Evolutionary conservation across 352 stramenopile genomes (phyloP).

Genomic region (Pythium aquatile): DNA sequence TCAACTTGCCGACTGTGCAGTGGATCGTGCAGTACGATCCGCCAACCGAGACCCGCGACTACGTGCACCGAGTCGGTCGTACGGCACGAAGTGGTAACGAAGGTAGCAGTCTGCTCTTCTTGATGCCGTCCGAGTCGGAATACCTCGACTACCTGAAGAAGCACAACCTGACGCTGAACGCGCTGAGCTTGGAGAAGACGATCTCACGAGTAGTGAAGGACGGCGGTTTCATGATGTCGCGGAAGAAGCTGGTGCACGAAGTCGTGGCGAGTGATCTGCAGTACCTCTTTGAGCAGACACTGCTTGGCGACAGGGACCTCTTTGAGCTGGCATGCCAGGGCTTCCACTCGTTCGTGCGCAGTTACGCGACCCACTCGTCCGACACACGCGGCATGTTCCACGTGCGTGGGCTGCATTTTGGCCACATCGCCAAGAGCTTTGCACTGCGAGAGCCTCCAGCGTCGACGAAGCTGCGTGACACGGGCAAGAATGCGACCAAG

Average conservation of each 20-base stretch:
- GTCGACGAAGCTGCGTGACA: conserved; percentile 76
- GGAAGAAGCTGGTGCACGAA: conserved; percentile 83
- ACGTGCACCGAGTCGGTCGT: conserved; percentile 99
- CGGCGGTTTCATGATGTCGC: conserved; percentile 56
- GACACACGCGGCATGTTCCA: conserved; percentile 93
- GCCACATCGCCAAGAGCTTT: conserved; percentile 94
- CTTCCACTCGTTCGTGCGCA: conserved; percentile 92
- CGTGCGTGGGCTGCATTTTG: conserved; percentile 91
- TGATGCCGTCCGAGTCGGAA: conserved; percentile 94
- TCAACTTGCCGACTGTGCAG: conserved; percentile 97
- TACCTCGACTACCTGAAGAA: conserved; percentile 94
- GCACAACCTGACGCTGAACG: conserved; percentile 76
- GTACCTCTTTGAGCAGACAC: conserved; percentile 81
- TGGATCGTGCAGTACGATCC: conserved; percentile 99
- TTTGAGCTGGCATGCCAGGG: conserved; percentile 85
- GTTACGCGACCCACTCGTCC: conserved; percentile 91
- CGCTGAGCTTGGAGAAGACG: conserved; percentile 85
- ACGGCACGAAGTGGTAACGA: conserved; percentile 98
- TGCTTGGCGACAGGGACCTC: conserved; percentile 80
- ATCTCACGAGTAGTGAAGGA: conserved; percentile 60
- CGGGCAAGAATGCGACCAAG: conserved; percentile 70
- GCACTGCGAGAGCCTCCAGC: conserved; percentile 81
- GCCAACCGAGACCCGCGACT: conserved; percentile 97
- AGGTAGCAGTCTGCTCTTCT: conserved; percentile 95
- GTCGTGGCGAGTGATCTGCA: conserved; percentile 79